Evolutionary conservation across 768 basidiomycete species (phyloP).

Genomic region (Amanita rubescens): DNA sequence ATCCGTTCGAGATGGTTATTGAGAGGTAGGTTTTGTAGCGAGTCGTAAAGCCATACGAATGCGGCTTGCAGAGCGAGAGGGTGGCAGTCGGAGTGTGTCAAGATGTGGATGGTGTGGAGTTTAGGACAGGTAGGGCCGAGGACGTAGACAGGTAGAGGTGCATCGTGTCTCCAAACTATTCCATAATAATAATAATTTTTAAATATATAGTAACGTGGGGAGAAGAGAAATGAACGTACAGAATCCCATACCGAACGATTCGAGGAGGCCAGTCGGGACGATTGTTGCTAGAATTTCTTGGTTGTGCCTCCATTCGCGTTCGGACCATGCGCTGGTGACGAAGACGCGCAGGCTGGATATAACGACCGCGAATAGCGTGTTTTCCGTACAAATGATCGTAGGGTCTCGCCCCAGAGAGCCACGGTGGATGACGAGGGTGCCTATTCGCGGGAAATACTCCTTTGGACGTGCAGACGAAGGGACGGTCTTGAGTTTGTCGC

Average conservation of each 20-base stretch:
- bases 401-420: not conserved
- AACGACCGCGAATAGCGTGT: not conserved
- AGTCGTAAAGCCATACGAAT: not conserved
- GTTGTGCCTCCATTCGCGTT: not conserved
- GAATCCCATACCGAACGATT: not conserved
- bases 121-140: not conserved
- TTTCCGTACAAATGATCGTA: not conserved
- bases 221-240: not conserved
- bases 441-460: not conserved
- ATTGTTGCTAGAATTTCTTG: not conserved
- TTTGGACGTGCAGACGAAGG: not conserved
- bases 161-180: too few relatives aligned
- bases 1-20: not conserved
- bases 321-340: not conserved
- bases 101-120: not conserved
- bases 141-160: not conserved
- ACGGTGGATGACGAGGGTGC: not conserved
- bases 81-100: not conserved
- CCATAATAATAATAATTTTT: too few relatives aligned
- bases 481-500: too few relatives aligned
- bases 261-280: not conserved
- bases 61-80: not conserved
- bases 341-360: not conserved
- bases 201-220: not conserved
- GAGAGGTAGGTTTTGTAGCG: not conserved